Evolutionary conservation across 441 rosid species (phyloP).

Genomic region (Flueggea neowawraea): DNA sequence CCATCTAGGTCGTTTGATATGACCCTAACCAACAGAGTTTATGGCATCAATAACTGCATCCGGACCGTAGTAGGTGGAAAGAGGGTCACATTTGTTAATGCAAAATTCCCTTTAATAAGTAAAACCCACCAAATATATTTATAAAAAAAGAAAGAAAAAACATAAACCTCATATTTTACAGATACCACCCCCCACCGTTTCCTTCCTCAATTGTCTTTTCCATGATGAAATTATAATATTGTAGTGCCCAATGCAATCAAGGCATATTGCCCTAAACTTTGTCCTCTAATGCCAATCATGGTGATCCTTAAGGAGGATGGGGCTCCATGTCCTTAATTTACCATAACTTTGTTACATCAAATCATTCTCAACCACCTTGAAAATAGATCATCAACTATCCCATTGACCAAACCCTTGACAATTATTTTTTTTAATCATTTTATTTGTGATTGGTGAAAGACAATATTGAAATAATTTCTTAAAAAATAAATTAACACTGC

Average conservation of each 20-base stretch:
- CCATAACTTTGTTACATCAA: conserved; percentile 3
- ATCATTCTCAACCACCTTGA: conserved; percentile 9
- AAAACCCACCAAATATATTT: too few species aligned
- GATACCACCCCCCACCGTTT: too few species aligned
- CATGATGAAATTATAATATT: too few species aligned
- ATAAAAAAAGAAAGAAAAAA: too few species aligned
- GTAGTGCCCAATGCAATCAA: not conserved
- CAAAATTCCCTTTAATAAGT: too few species aligned
- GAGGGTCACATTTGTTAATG: too few species aligned
- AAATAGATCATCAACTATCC: not conserved
- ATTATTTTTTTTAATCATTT: not conserved
- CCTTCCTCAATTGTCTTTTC: too few species aligned
- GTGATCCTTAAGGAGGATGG: conserved; percentile 4
- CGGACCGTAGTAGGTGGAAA: too few species aligned
- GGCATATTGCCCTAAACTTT: not conserved
- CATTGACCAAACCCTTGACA: not conserved
- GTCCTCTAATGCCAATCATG: not conserved
- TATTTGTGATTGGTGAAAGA: not conserved
- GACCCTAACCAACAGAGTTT: too few species aligned
- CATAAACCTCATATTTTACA: too few species aligned
- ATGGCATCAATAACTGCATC: too few species aligned
- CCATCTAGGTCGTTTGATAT: too few species aligned
- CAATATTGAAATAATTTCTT: not conserved
- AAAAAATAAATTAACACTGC: not conserved
- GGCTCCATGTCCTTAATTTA: not conserved